phyloP scores from a whole-genome alignment of 768 basidiomycete genomes.

The Lanmaoa rubissima region DNA sequence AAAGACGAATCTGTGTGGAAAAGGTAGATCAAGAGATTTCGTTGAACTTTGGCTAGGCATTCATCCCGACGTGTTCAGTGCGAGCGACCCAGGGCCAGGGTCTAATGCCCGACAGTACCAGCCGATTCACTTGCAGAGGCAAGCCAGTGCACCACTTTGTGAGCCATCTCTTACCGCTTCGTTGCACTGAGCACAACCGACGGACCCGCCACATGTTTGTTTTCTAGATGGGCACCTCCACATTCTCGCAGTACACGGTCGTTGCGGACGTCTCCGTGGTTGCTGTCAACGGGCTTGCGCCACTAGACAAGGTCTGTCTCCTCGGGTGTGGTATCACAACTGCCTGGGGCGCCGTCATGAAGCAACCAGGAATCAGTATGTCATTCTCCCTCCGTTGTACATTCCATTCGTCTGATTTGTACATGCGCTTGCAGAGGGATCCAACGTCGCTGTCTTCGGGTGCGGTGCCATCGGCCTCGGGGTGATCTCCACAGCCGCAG shows the following conservation, averaged over 20 bases:
- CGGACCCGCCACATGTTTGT: neutral
- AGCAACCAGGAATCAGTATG: slow-evolving; percentile 84
- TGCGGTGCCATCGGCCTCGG: slow-evolving; percentile 96
- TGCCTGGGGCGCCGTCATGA: slow-evolving; percentile 95
- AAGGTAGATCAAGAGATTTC: slow-evolving; percentile 48
- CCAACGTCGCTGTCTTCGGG: slow-evolving; percentile 92
- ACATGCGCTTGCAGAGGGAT: slow-evolving; percentile 53
- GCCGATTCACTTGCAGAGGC: slow-evolving; percentile 88
- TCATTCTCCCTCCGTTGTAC: slow-evolving; percentile 9
- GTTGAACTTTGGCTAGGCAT: neutral
- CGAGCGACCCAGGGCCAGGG: slow-evolving; percentile 93
- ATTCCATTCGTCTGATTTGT: neutral
- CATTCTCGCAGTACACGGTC: slow-evolving; percentile 99
- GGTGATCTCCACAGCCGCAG: slow-evolving; percentile 74
- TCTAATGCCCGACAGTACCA: slow-evolving; percentile 87
- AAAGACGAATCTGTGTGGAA: slow-evolving; percentile 98
- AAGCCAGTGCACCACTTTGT: slow-evolving; percentile 90
- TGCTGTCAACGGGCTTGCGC: slow-evolving; percentile 79
- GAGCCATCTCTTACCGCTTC: slow-evolving; percentile 29
- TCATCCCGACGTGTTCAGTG: slow-evolving; percentile 44
- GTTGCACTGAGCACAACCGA: neutral
- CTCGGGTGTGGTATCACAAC: slow-evolving; percentile 97
- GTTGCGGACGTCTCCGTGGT: slow-evolving; percentile 97
- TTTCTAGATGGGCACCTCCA: slow-evolving; percentile 93
- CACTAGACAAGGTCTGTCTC: slow-evolving; percentile 94